Base-by-base conservation (phyloP, 2,329 filamentous ascomycete genomes). In the Penicillium sp. region DNA sequence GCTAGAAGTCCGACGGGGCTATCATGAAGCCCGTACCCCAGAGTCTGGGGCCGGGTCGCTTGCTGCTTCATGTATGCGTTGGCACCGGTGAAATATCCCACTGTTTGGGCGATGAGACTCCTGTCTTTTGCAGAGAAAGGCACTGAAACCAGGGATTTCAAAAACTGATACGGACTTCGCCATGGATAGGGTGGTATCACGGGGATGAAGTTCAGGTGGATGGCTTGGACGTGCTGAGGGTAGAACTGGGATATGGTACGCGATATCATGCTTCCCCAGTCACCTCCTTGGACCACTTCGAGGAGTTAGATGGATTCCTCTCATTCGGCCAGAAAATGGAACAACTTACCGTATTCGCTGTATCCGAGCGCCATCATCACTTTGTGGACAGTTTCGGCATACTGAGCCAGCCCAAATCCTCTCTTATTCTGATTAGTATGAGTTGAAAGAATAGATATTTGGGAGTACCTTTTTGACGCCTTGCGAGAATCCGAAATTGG, bases 321-420 rank as follows among this genome's bases (percentile, higher is more conserved):
- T 10, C 4, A 9, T 1, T 8, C 18, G 24, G 36, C 32, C 10
- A 13, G 14, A 36, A 10, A 14, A 18, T 18, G 18, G 2, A 18
- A 18, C 46, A 48, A 57, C 62, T 49, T 61, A 73, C 75, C 79
- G 55, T 87, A 89, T 72, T 83, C 75, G 2, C 78, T 60, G 65
- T 88, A 91, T 0, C 87, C 87, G 3, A 91, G 78, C 11, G 80
- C 78, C 6, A 82, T 71, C 88, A 92, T 92, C 8, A 91, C 72
- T 52, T 84, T 85, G 68, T 91, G 83, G 59, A 83, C 75, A 0
- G 80, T 79, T 67, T 90, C 84, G 3, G 85, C 84, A 61, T 88
- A 87, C 59, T 88, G 82, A 18, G 76, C 75, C 14, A 83, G 63
- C 3, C 77, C 79, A 55, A 88, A 88, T 0, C 85, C 84, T 52